These are phyloP conservation scores for Asterophora lycoperdoides DNA, from an alignment of 768 basidiomycete species.

Conservation along the genomic window DNA sequence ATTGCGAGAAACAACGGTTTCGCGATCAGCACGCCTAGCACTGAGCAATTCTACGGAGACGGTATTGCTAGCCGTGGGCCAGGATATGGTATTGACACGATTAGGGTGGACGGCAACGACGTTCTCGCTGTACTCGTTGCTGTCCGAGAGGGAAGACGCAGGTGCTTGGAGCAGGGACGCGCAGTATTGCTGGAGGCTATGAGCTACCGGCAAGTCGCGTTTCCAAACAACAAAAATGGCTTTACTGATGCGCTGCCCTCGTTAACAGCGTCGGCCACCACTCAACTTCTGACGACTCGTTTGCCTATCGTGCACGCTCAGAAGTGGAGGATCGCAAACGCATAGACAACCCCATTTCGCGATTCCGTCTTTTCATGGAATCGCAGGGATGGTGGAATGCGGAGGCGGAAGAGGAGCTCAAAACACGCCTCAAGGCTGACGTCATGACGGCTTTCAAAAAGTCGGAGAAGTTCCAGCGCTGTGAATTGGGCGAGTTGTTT, in stretches of 20 bases:
- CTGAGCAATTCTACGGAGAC: constrained; percentile 89
- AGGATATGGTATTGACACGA: constrained; percentile 87
- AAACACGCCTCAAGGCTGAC: constrained; percentile 61
- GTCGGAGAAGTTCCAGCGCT: constrained; percentile 66
- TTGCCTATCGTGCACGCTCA: constrained; percentile 83
- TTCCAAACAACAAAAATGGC: neutral
- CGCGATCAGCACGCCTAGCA: constrained; percentile 88
- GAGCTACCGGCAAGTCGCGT: constrained; percentile 67
- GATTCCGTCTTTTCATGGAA: constrained; percentile 85
- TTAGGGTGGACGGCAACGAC: constrained; percentile 94
- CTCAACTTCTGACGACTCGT: constrained; percentile 93
- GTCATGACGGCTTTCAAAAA: constrained; percentile 76
- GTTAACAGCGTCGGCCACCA: constrained; percentile 79
- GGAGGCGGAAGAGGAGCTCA: constrained; percentile 67
- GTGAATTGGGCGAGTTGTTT: constrained; percentile 77
- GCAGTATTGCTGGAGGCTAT: constrained; percentile 87
- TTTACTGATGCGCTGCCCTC: constrained; percentile 2
- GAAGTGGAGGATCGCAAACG: constrained; percentile 92
- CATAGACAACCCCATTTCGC: constrained; percentile 82
- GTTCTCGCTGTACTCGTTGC: constrained; percentile 77
- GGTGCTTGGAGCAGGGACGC: constrained; percentile 73
- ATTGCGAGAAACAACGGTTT: constrained; percentile 86
- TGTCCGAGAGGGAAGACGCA: constrained; percentile 63
- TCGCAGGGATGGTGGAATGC: constrained; percentile 81
- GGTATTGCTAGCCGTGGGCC: constrained; percentile 91